Evolutionary conservation across 2,329 filamentous ascomycete genomes (phyloP).

Genomic region (Aquanectria penicillioides): DNA sequence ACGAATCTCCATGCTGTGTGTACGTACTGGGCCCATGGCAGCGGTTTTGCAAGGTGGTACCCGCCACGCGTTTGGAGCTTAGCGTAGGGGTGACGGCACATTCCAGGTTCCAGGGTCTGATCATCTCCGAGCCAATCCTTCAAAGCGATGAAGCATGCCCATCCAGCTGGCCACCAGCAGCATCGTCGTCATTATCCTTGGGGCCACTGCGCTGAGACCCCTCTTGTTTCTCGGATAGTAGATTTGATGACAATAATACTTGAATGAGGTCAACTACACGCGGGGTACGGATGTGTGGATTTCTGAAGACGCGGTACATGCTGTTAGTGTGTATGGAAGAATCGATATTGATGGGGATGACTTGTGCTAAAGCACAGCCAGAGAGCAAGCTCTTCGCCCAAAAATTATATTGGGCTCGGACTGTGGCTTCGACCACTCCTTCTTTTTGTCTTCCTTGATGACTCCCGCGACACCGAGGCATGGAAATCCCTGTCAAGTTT

Average conservation of each 20-base stretch:
- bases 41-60: constrained; percentile 39
- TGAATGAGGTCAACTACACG: too few relatives aligned
- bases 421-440: constrained; percentile 36
- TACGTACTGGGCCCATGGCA: constrained; percentile 40
- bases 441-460: constrained; percentile 43
- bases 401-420: constrained; percentile 10
- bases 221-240: constrained; percentile 2
- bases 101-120: constrained; percentile 39
- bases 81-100: constrained; percentile 31
- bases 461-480: constrained; percentile 29
- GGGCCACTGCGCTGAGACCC: constrained; percentile 2
- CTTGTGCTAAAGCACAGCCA: background rate
- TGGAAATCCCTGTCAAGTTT: constrained; percentile 35
- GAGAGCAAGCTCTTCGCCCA: background rate
- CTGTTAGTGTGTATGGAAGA: background rate
- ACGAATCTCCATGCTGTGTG: constrained; percentile 22
- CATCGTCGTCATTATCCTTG: constrained; percentile 6
- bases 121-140: constrained; percentile 34
- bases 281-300: too few relatives aligned
- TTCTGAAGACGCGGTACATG: background rate
- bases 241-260: background rate
- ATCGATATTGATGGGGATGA: background rate
- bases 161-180: constrained; percentile 10
- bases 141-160: constrained; percentile 16
- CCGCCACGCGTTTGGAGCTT: constrained; percentile 31